Evolutionary conservation across 345 rosid genomes (phyloP).

Genomic region (Populus simonii): DNA sequence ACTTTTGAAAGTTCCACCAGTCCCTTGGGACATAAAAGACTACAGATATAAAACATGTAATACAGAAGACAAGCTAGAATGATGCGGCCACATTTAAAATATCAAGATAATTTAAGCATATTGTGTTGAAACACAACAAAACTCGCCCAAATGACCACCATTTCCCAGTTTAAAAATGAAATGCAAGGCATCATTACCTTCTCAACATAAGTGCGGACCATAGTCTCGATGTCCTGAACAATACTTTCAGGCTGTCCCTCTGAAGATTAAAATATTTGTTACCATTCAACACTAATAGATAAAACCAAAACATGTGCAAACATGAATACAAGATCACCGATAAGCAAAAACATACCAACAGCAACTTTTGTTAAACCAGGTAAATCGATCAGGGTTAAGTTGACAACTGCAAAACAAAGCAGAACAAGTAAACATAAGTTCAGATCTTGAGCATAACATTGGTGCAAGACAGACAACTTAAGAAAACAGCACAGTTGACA

Average conservation of each 20-base stretch:
- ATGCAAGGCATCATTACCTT: slow-evolving; percentile 51
- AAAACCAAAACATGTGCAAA: neutral
- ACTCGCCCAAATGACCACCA: neutral
- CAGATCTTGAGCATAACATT: neutral
- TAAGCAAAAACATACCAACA: slow-evolving; percentile 49
- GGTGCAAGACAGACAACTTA: neutral
- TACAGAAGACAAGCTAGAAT: neutral
- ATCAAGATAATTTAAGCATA: neutral
- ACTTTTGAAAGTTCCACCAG: neutral
- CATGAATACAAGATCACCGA: neutral
- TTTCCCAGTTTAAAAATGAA: neutral
- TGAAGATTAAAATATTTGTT: slow-evolving; percentile 27
- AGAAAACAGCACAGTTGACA: neutral
- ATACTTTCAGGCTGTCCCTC: slow-evolving; percentile 96
- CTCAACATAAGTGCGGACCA: slow-evolving; percentile 90
- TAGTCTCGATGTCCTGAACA: slow-evolving; percentile 75
- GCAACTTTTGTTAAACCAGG: slow-evolving; percentile 98
- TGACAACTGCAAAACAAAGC: slow-evolving; percentile 65
- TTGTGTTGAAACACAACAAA: neutral
- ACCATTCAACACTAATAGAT: slow-evolving; percentile 1
- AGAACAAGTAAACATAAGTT: neutral
- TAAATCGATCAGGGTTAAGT: slow-evolving; percentile 84
- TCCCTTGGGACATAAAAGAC: neutral
- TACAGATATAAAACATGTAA: neutral
- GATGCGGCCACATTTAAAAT: neutral